Evolutionary conservation across 306 rosid species (phyloP).

Genomic region (Vigna radiata): DNA sequence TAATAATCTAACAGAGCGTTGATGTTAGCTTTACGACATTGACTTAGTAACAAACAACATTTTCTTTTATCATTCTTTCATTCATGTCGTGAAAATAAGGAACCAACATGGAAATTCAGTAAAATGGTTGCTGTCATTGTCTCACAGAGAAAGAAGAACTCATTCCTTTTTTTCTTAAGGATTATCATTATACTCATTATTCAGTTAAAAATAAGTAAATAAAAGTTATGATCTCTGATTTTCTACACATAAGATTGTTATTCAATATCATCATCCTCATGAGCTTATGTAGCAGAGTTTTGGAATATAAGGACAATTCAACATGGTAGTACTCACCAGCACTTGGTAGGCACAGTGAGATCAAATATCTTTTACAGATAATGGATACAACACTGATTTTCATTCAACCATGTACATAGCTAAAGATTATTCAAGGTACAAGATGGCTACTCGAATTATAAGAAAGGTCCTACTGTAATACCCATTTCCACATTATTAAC

Average conservation of each 20-base stretch:
- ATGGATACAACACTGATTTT: constrained; percentile 14
- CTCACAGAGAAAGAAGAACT: too few species aligned
- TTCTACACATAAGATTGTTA: not conserved
- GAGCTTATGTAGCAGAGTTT: not conserved
- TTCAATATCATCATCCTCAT: not conserved
- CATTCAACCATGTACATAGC: constrained; percentile 28
- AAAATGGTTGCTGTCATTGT: too few species aligned
- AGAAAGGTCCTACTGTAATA: constrained; percentile 23
- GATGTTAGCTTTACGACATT: too few species aligned
- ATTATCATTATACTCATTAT: too few species aligned
- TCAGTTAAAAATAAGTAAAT: too few species aligned
- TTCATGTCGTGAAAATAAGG: too few species aligned
- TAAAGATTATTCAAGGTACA: constrained; percentile 47
- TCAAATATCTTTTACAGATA: constrained; percentile 19
- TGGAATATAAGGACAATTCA: not conserved
- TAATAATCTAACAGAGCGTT: too few species aligned
- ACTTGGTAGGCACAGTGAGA: constrained; percentile 7
- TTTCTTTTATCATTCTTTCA: too few species aligned
- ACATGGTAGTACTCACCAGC: not conserved
- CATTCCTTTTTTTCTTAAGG: too few species aligned
- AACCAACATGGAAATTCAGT: too few species aligned
- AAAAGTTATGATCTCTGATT: not conserved
- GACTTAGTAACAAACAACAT: too few species aligned
- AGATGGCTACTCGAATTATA: constrained; percentile 39
- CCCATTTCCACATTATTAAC: constrained; percentile 35